Conservation (phyloP, 2,329 filamentous ascomycete genomes). For the Verticillium zaregamsianum region DNA sequence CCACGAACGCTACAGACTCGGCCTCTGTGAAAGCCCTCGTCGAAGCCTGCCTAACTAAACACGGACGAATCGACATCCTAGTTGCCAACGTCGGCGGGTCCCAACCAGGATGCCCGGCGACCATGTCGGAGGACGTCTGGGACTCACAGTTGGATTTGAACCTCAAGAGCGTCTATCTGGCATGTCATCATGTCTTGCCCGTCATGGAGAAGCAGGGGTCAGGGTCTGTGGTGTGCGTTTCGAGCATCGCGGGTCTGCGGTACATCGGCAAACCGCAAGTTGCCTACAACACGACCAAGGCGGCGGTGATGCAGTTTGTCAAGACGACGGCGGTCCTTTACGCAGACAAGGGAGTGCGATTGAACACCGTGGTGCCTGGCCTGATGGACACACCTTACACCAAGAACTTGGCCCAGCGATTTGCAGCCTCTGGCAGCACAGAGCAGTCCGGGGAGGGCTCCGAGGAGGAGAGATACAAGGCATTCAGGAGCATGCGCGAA, state of each 20-base stretch:
- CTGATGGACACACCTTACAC: conserved; percentile 53
- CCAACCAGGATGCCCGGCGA: conserved; percentile 45
- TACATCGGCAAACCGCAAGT: conserved; percentile 47
- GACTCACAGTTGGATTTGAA: conserved; percentile 50
- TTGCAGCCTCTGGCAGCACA: conserved; percentile 9
- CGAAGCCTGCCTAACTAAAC: conserved; percentile 43
- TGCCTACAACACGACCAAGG: conserved; percentile 48
- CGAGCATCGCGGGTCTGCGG: conserved; percentile 46
- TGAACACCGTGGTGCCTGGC: conserved; percentile 54
- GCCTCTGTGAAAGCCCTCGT: conserved; percentile 48
- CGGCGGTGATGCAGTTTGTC: conserved; percentile 46
- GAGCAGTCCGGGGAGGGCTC: conserved; percentile 22
- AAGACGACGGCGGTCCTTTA: conserved; percentile 47
- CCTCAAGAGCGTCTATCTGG: conserved; percentile 51
- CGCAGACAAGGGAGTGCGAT: conserved; percentile 37
- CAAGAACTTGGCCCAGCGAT: conserved; percentile 38
- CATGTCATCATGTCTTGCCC: conserved; percentile 47
- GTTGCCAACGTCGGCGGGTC: conserved; percentile 58
- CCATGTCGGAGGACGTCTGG: conserved; percentile 45
- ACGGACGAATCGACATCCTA: conserved; percentile 55
- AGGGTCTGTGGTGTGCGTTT: conserved; percentile 42
- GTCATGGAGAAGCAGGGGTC: conserved; percentile 46
- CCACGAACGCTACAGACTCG: conserved; percentile 47
- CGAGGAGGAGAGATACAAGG: conserved; percentile 29
- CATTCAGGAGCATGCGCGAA: conserved; percentile 45